Base-by-base conservation (phyloP, 441 rosid species). In the Aquilaria agallochum region DNA sequence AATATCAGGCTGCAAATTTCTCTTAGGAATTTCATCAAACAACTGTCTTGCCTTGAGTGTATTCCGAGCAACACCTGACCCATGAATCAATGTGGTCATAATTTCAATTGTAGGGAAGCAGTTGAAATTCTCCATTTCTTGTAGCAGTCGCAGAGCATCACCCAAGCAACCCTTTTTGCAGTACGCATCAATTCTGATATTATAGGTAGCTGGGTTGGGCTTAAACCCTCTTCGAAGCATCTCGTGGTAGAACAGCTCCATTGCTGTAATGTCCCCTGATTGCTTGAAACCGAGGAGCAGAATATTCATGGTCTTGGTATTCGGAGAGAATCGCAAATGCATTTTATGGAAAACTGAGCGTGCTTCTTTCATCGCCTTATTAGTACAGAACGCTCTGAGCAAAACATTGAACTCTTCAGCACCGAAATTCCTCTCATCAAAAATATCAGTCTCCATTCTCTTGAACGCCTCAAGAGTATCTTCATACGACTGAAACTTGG, bases 331-430 rank as follows among this genome's bases (percentile, higher is more conserved):
- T 34, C 78, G 72, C 1, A 63, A 64, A 56, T 78, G 80, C 83
- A 90, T 40, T 68, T 80, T 85, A 9, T 74, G 76, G 64, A 90
- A 90, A 9, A 88, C 78, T 0, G 96, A 81, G 2, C 78, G 72
- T 15, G 92, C 98, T 62, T 93, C 97, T 54, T 88, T 93, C 89
- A 90, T 84, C 73, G 81, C 80, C 67, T 93, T 75, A 46, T 82
- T 78, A 0, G 77, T 74, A 58, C 90, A 85, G 59, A 93, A 87
- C 1, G 97, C 96, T 65, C 78, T 66, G 9, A 93, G 78, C 0
- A 93, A 87, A 1, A 90, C 82, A 69, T 90, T 90, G 72, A 87
- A 93, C 72, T 88, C 96, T 9, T 84, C 89, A 0, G 73, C 74
- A 14, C 87, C 86, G 68, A 90, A 88, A n/a, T 54, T 61, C 67